A percentile compares a stretch with the other conserved stretches of the same genome.
Conservation (phyloP, 805 yeast genomes). For the Nakazawaea anatomiae region DNA sequence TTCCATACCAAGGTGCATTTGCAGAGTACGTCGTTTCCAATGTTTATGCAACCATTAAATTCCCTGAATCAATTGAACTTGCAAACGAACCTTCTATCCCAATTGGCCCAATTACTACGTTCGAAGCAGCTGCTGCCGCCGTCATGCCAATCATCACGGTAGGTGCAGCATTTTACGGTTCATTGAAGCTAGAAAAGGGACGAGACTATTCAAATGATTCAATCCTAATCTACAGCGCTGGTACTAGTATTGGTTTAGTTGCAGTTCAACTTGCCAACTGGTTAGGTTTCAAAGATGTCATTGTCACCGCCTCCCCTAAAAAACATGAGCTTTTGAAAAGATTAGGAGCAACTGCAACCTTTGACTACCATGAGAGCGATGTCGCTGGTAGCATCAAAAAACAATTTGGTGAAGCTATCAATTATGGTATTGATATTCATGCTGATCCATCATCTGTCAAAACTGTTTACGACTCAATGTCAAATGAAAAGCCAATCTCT, state of each 20-base stretch:
- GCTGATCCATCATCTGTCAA: constrained; percentile 16
- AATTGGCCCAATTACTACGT: constrained; percentile 36
- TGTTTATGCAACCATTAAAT: neutral
- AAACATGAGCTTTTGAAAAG: constrained; percentile 18
- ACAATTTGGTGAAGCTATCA: constrained; percentile 20
- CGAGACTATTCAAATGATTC: constrained; percentile 27
- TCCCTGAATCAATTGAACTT: neutral
- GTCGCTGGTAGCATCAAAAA: constrained; percentile 22
- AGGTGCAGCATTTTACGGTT: constrained; percentile 45
- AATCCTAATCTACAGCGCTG: constrained; percentile 59
- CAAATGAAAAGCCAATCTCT: constrained; percentile 25
- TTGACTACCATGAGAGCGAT: constrained; percentile 27
- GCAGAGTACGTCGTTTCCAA: constrained; percentile 39
- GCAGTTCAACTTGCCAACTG: constrained; percentile 56
- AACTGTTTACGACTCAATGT: constrained; percentile 27
- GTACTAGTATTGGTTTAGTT: constrained; percentile 54
- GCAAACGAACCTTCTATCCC: constrained; percentile 16
- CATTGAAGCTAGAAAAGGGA: constrained; percentile 20
- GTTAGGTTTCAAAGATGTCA: constrained; percentile 28
- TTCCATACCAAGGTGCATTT: constrained; percentile 48
- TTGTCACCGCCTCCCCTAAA: constrained; percentile 21
- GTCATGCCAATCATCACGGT: constrained; percentile 50
- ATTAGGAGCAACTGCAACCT: constrained; percentile 28
- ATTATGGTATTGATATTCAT: constrained; percentile 28
- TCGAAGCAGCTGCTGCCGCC: constrained; percentile 63